Evolutionary conservation across 140 eudicot genomes (phyloP).

Genomic region (Bidens hawaiensis): DNA sequence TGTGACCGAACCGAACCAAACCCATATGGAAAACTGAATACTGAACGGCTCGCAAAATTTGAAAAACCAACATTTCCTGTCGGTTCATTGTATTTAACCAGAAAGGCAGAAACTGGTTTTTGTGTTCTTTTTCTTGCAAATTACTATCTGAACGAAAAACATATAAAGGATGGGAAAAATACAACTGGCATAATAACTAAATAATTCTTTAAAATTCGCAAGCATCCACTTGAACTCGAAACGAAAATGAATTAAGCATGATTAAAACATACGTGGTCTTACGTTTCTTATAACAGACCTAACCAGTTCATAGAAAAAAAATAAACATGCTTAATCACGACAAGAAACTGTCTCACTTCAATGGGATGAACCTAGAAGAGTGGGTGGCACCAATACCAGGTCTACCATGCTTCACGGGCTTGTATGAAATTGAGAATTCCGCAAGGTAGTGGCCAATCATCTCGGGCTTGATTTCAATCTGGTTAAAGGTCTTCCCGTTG

Average conservation of each 20-base stretch:
- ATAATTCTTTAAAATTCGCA: background rate
- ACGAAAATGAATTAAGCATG: background rate
- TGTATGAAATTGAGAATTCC: constrained; percentile 83
- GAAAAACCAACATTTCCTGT: no score
- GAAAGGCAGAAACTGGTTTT: no score
- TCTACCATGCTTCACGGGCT: constrained; percentile 95
- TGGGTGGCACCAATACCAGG: constrained; percentile 99
- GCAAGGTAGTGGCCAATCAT: constrained; percentile 91
- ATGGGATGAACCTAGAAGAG: constrained; percentile 91
- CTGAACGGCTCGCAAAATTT: no score
- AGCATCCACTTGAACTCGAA: background rate
- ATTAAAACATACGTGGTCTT: constrained; percentile 14
- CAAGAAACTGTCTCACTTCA: constrained; percentile 40
- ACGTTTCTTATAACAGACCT: background rate
- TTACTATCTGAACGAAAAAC: background rate
- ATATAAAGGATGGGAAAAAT: background rate
- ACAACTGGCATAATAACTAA: background rate
- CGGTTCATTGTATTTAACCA: no score
- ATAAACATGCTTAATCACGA: background rate
- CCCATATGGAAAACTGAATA: no score
- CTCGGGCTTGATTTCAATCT: no score
- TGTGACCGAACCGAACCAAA: no score
- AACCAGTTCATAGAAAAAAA: constrained; percentile 8
- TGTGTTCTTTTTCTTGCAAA: background rate
- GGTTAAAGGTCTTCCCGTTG: no score